phyloP scores from a whole-genome alignment of 1,284 basidiomycete species.

The Earliella scabrosa region DNA sequence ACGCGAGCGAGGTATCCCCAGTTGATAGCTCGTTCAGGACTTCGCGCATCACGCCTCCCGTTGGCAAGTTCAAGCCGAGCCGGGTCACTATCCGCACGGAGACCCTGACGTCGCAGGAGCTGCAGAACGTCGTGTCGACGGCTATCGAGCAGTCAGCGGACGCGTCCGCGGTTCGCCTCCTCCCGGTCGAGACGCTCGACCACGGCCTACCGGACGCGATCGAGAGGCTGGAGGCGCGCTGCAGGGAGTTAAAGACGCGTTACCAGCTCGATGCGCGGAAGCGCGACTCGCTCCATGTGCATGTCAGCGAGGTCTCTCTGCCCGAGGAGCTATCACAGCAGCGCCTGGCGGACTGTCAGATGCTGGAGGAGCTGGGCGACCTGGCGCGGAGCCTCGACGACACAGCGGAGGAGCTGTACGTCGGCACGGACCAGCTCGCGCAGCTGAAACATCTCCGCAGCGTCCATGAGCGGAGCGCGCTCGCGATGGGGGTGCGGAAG shows the following conservation, averaged over 20 bases:
- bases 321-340: constrained; percentile 43
- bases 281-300: constrained; percentile 54
- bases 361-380: constrained; percentile 52
- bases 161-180: constrained; percentile 66
- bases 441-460: constrained; percentile 64
- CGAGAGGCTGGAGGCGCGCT: constrained; percentile 55
- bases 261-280: constrained; percentile 63
- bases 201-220: constrained; percentile 67
- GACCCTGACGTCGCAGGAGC: constrained; percentile 73
- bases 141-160: constrained; percentile 75
- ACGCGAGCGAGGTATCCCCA: constrained; percentile 30
- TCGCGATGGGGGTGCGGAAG: constrained; percentile 79
- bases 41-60: constrained; percentile 47
- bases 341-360: constrained; percentile 29
- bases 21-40: constrained; percentile 25
- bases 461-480: constrained; percentile 69
- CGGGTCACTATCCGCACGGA: constrained; percentile 69
- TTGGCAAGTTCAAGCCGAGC: constrained; percentile 60
- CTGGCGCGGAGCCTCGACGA: constrained; percentile 62
- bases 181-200: constrained; percentile 62
- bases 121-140: constrained; percentile 71
- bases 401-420: constrained; percentile 68
- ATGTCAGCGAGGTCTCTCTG: constrained; percentile 47
- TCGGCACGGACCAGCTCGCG: constrained; percentile 60
- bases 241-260: constrained; percentile 61